These are phyloP conservation scores for Solioccasus polychromus DNA, from an alignment of 768 basidiomycete genomes.

Conservation along the genomic window DNA sequence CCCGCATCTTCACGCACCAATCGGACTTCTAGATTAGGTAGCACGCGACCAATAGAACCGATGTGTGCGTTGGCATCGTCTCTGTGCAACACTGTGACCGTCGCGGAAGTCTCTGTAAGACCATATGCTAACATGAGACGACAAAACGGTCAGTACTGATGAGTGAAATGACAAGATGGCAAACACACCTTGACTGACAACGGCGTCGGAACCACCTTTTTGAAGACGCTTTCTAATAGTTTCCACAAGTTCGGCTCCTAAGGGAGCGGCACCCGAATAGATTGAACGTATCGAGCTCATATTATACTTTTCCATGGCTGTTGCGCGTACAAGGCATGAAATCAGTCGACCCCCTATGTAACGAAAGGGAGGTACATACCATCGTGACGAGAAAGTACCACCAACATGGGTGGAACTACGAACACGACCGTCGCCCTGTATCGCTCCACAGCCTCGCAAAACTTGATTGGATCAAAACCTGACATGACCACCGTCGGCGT, in stretches of 20 bases:
- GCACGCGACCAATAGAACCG: slow-evolving; percentile 65
- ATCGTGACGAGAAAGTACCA: slow-evolving; percentile 67
- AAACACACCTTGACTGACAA: slow-evolving; percentile 50
- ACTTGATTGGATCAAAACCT: slow-evolving; percentile 68
- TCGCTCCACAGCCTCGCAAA: slow-evolving; percentile 62
- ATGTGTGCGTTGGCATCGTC: slow-evolving; percentile 45
- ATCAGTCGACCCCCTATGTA: background rate
- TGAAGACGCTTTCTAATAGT: slow-evolving; percentile 41
- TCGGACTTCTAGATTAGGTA: slow-evolving; percentile 75
- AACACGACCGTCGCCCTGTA: slow-evolving; percentile 59
- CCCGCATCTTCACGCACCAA: slow-evolving; percentile 64
- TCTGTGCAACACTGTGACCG: slow-evolving; percentile 52
- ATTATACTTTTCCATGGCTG: slow-evolving; percentile 67
- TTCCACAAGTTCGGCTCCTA: slow-evolving; percentile 60
- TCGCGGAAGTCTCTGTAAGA: slow-evolving; percentile 81
- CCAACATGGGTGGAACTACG: slow-evolving; percentile 82
- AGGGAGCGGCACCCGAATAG: slow-evolving; percentile 78
- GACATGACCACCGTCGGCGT: slow-evolving; percentile 55
- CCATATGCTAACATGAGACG: slow-evolving; percentile 55
- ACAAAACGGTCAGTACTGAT: background rate
- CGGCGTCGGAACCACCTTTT: slow-evolving; percentile 39
- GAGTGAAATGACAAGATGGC: too few species aligned
- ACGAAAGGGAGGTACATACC: slow-evolving; percentile 38
- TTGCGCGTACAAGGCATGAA: too few species aligned
- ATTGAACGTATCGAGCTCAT: slow-evolving; percentile 55